Percentiles rank a stretch among this genome's conserved stretches.
phyloP scores from a whole-genome alignment of 2,329 filamentous ascomycete genomes.

The Diplodia mutila region DNA sequence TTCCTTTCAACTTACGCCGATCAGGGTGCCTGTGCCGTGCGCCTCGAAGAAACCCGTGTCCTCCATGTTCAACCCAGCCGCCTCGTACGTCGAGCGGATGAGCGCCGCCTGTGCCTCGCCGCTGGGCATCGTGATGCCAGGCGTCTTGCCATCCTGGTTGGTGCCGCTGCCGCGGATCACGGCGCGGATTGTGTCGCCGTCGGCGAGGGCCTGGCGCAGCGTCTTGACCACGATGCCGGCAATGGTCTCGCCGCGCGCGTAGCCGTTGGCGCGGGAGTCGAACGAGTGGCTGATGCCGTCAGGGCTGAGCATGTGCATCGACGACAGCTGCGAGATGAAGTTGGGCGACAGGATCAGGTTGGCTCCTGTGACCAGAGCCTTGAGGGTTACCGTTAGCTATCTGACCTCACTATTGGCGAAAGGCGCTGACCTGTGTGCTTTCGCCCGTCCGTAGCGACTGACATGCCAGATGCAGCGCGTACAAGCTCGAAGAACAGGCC shows the following conservation, averaged over 20 bases:
- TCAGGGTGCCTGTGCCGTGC: conserved; percentile 60
- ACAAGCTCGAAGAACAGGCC: conserved; percentile 37
- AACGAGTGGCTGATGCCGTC: conserved; percentile 33
- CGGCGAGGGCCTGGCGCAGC: too few relatives aligned
- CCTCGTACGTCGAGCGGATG: conserved; percentile 41
- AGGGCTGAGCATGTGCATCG: conserved; percentile 34
- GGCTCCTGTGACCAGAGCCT: conserved; percentile 26
- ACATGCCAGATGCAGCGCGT: conserved; percentile 37
- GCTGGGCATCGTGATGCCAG: conserved; percentile 42
- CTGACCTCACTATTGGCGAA: too few relatives aligned
- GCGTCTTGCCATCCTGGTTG: conserved; percentile 33
- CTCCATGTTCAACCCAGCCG: conserved; percentile 32
- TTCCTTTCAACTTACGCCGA: too few relatives aligned
- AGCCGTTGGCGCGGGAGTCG: conserved; percentile 34
- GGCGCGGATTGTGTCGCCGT: conserved; percentile 38
- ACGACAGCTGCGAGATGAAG: not conserved
- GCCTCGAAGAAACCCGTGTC: conserved; percentile 47
- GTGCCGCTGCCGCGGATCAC: conserved; percentile 35
- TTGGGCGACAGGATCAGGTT: not conserved
- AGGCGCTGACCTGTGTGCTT: too few relatives aligned
- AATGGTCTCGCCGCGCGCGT: conserved; percentile 35
- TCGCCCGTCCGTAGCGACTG: conserved; percentile 31
- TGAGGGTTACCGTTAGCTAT: not conserved
- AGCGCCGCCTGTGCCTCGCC: conserved; percentile 39
- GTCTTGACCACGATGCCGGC: conserved; percentile 36